phyloP scores from a whole-genome alignment of 768 basidiomycete species.

The Lanmaoa rubissima region DNA sequence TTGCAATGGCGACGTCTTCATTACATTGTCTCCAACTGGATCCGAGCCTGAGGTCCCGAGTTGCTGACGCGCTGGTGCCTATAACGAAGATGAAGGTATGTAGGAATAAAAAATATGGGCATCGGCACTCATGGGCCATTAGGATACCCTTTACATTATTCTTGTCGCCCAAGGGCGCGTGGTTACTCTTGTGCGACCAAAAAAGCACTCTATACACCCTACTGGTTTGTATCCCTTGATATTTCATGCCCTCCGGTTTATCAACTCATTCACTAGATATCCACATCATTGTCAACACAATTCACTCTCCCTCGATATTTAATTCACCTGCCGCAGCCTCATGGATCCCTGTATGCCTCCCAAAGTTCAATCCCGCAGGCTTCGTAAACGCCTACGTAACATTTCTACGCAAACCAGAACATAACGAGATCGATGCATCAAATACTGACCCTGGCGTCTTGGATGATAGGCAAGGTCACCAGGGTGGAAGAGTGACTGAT shows the following conservation, averaged over 20 bases:
- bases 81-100: conserved; percentile 74
- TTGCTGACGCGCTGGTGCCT: conserved; percentile 82
- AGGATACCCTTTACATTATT: conserved; percentile 92
- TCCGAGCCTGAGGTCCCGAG: conserved; percentile 59
- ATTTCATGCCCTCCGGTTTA: not conserved
- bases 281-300: conserved; percentile 89
- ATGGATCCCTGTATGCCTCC: conserved; percentile 95
- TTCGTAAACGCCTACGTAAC: conserved; percentile 92
- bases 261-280: conserved; percentile 52
- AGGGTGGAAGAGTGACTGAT: not conserved
- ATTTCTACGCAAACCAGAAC: conserved; percentile 51
- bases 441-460: not conserved
- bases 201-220: conserved; percentile 93
- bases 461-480: conserved; percentile 4
- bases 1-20: conserved; percentile 79
- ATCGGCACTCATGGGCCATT: not conserved
- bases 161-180: conserved; percentile 77
- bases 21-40: conserved; percentile 80
- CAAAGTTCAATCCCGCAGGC: conserved; percentile 85
- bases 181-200: conserved; percentile 84
- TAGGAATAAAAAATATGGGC: not conserved
- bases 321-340: conserved; percentile 80
- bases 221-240: conserved; percentile 52
- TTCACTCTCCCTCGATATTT: conserved; percentile 75
- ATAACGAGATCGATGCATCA: conserved; percentile 4